Conservation (phyloP, 352 stramenopile species). For the Pythium utonaiense region DNA sequence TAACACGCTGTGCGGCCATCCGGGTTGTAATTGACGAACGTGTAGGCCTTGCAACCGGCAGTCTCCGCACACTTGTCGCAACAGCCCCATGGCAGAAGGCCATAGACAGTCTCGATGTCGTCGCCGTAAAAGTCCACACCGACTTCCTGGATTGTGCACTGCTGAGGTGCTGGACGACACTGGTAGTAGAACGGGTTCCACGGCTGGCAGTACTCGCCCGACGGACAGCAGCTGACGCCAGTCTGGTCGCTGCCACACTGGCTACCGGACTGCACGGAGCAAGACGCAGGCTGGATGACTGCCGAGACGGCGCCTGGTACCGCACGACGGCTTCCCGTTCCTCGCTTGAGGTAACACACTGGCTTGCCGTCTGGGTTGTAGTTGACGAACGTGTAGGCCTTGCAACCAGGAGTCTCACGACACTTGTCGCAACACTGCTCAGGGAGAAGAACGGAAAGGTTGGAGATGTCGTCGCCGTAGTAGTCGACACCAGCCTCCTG, state of each 20-base stretch:
- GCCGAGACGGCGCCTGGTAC: slow-evolving; percentile 23
- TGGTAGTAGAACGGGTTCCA: slow-evolving; percentile 68
- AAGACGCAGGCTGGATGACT: slow-evolving; percentile 5
- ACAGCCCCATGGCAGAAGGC: slow-evolving; percentile 33
- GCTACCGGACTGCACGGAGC: slow-evolving; percentile 3
- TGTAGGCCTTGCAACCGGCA: slow-evolving; percentile 44
- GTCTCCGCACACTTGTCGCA: slow-evolving; percentile 40
- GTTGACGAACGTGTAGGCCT: slow-evolving; percentile 25
- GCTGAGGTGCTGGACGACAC: slow-evolving; percentile 31
- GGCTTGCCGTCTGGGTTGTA: slow-evolving; percentile 15
- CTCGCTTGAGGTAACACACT: slow-evolving; percentile 22
- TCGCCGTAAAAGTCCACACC: slow-evolving; percentile 50
- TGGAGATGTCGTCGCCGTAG: slow-evolving; percentile 20
- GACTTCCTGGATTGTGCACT: slow-evolving; percentile 34
- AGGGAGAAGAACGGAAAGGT: slow-evolving; percentile 9
- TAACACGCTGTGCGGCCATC: slow-evolving; percentile 49
- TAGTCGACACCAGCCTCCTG: slow-evolving; percentile 15
- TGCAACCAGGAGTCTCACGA: slow-evolving; percentile 12
- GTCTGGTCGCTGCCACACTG: slow-evolving; percentile 20
- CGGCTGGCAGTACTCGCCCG: slow-evolving; percentile 52
- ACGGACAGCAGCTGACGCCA: slow-evolving; percentile 33
- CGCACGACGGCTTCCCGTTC: not conserved
- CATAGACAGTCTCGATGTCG: slow-evolving; percentile 42
- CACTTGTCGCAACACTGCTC: slow-evolving; percentile 24
- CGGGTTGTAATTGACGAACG: slow-evolving; percentile 52